phyloP scores from a whole-genome alignment of 2,329 filamentous ascomycete species.

The Cercospora sesami region DNA sequence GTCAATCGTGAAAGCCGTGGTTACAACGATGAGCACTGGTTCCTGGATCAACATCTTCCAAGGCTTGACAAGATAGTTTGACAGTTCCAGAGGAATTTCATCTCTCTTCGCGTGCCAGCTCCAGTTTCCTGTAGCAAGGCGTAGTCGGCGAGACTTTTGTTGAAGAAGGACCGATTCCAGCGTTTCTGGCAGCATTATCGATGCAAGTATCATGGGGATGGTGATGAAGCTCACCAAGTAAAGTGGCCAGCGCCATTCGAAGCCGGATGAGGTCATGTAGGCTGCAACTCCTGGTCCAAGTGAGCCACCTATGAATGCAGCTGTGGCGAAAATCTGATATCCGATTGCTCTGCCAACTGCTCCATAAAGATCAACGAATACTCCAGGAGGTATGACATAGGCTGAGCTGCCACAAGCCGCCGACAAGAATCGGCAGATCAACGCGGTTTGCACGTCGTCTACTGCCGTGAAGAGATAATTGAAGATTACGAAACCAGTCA shows the following conservation, averaged over 20 bases:
- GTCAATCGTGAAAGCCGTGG: constrained; percentile 33
- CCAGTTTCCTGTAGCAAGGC: constrained; percentile 28
- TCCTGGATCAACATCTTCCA: constrained; percentile 22
- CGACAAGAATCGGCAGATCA: constrained; percentile 55
- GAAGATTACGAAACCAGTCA: constrained; percentile 53
- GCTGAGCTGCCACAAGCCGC: constrained; percentile 54
- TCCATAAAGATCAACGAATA: constrained; percentile 38
- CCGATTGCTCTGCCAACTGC: constrained; percentile 20
- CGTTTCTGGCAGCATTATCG: constrained; percentile 14
- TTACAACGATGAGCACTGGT: constrained; percentile 23
- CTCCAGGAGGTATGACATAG: constrained; percentile 50
- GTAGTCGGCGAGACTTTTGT: constrained; percentile 3
- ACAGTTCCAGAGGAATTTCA: constrained; percentile 10
- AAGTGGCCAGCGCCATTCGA: constrained; percentile 29
- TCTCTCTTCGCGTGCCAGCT: constrained; percentile 15
- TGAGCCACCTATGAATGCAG: constrained; percentile 22
- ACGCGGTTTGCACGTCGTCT: constrained; percentile 54
- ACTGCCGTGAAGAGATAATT: constrained; percentile 56
- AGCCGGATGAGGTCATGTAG: constrained; percentile 17
- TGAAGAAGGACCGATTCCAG: constrained; percentile 25
- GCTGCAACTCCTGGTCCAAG: constrained; percentile 17
- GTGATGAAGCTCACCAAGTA: constrained; percentile 12
- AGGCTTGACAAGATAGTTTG: constrained; percentile 18
- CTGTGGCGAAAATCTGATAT: constrained; percentile 21
- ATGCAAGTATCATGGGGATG: constrained; percentile 1